phyloP scores from a whole-genome alignment of 768 basidiomycete species.

The Suillus americanus region DNA sequence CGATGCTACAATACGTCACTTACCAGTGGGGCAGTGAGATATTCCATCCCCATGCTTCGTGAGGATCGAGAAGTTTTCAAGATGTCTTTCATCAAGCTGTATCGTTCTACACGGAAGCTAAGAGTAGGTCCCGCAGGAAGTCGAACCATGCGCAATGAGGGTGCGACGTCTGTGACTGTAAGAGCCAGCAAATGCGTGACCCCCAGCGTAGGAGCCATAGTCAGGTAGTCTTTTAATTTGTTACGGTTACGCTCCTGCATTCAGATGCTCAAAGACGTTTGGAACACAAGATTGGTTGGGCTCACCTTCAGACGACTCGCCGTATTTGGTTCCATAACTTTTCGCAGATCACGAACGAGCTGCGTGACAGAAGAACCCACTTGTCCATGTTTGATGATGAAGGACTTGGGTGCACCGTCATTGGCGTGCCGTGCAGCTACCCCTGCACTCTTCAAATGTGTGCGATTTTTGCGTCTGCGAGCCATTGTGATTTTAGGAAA shows the following conservation, averaged over 20 bases:
- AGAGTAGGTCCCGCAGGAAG: conserved; percentile 91
- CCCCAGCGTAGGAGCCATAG: conserved; percentile 85
- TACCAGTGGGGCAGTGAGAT: conserved; percentile 89
- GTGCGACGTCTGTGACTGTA: conserved; percentile 82
- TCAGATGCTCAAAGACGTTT: conserved; percentile 10
- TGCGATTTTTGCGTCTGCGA: conserved; percentile 75
- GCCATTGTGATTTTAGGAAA: conserved; percentile 47
- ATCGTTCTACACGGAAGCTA: conserved; percentile 89
- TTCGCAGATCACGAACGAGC: conserved; percentile 89
- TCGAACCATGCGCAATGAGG: conserved; percentile 83
- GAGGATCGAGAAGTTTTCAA: conserved; percentile 63
- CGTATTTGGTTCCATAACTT: conserved; percentile 98
- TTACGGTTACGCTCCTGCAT: conserved; percentile 84
- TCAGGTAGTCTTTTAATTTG: conserved; percentile 91
- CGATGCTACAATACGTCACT: conserved; percentile 25
- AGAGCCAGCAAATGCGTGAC: conserved; percentile 94
- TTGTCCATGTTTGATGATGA: conserved; percentile 94
- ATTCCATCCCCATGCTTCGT: conserved; percentile 81
- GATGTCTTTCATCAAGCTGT: conserved; percentile 88
- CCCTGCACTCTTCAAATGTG: conserved; percentile 67
- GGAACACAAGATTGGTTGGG: neutral
- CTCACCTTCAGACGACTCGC: conserved; percentile 84
- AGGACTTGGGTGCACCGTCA: conserved; percentile 74
- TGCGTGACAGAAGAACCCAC: conserved; percentile 86
- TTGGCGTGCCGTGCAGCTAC: conserved; percentile 31